Evolutionary conservation across 192 early-diverging fungal genomes (phyloP).

Genomic region (Dissophora globulifera): DNA sequence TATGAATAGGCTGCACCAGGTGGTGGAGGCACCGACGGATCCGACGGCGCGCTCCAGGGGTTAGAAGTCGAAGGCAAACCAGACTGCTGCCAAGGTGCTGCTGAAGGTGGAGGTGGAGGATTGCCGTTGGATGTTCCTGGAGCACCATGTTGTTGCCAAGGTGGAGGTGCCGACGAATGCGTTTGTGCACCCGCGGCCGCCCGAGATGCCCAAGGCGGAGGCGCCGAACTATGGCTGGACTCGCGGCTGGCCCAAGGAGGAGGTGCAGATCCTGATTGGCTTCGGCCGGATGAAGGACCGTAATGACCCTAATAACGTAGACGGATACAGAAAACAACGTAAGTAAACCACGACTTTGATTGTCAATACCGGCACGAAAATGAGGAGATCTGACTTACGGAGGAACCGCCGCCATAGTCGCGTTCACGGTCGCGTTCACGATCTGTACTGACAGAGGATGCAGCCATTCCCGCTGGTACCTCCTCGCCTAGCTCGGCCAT

Average conservation of each 20-base stretch:
- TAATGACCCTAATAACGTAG: conserved; percentile 18
- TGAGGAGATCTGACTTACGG: too few species aligned
- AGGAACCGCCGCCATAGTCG: conserved; percentile 15
- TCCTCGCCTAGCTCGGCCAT: conserved; percentile 93
- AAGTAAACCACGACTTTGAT: too few species aligned
- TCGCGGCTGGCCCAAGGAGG: conserved; percentile 48
- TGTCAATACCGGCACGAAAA: too few species aligned
- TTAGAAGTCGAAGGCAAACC: conserved; percentile 5
- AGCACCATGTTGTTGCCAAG: conserved; percentile 52
- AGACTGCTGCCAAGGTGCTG: conserved; percentile 36
- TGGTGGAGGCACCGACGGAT: conserved; percentile 18
- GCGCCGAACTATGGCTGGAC: conserved; percentile 16
- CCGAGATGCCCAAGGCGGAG: conserved; percentile 38
- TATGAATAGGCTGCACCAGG: conserved; percentile 20
- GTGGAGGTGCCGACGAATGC: conserved; percentile 27
- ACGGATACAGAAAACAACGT: background rate
- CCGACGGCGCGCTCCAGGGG: conserved; percentile 23
- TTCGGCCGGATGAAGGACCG: conserved; percentile 25
- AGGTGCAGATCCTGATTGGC: conserved; percentile 35
- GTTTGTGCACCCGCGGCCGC: conserved; percentile 26
- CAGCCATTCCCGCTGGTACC: conserved; percentile 16
- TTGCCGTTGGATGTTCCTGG: conserved; percentile 16
- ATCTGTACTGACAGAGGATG: background rate
- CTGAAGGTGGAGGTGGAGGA: conserved; percentile 34
- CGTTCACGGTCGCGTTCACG: background rate